Conservation (phyloP, 495 filamentous ascomycete genomes). For the Chaetomium cochliodes region DNA sequence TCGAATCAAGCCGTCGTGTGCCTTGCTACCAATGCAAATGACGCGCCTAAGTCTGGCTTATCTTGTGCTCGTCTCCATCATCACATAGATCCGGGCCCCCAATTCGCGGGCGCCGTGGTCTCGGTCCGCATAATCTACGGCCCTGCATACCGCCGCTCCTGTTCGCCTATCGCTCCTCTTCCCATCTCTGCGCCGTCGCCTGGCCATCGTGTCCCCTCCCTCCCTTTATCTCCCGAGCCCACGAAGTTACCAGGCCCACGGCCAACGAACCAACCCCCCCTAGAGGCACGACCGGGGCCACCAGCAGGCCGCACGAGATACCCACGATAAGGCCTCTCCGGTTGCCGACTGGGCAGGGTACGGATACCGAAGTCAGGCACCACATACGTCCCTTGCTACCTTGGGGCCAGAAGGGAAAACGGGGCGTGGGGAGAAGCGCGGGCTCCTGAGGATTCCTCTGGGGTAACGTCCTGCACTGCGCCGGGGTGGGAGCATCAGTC, state of each 20-base stretch:
- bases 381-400: not conserved
- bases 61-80: constrained; percentile 52
- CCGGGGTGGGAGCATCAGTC: constrained; percentile 4
- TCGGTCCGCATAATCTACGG: constrained; percentile 19
- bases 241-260: not conserved
- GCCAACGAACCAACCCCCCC: not conserved
- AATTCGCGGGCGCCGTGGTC: constrained; percentile 18
- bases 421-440: not conserved
- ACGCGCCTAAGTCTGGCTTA: constrained; percentile 55
- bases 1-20: constrained; percentile 7
- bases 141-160: constrained; percentile 24
- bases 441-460: constrained; percentile 3
- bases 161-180: constrained; percentile 12
- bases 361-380: not conserved
- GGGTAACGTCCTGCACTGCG: constrained; percentile 8
- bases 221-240: constrained; percentile 14
- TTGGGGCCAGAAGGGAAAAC: not conserved
- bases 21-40: constrained; percentile 40
- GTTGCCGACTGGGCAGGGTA: not conserved
- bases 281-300: not conserved
- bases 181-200: not conserved
- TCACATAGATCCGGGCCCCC: constrained; percentile 43
- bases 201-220: not conserved
- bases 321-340: constrained; percentile 20
- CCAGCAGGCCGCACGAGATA: constrained; percentile 3